These are phyloP conservation scores for Paramecium bursaria DNA, from an alignment of 73 alveolate genomes.

Conservation along the genomic window DNA sequence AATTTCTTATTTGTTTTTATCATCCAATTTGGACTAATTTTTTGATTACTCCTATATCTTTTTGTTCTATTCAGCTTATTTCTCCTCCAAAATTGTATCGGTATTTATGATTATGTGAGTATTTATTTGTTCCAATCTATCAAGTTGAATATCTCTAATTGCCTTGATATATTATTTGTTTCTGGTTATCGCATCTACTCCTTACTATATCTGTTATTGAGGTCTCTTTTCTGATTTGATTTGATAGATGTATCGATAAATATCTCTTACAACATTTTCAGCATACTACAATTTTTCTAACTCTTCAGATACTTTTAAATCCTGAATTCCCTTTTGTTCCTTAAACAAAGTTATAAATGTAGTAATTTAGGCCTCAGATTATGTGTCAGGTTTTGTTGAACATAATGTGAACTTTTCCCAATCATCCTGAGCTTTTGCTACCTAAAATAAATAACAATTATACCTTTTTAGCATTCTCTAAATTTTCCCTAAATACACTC, in stretches of 20 bases:
- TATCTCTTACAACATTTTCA: slow-evolving; percentile 60
- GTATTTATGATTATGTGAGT: background rate
- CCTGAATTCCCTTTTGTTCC: slow-evolving; percentile 65
- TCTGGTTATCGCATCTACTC: slow-evolving; percentile 62
- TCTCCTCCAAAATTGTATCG: background rate
- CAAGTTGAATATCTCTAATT: background rate
- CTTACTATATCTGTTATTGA: slow-evolving; percentile 26
- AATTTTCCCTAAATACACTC: slow-evolving; percentile 64
- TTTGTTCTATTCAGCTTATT: slow-evolving; percentile 15
- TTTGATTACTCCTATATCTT: slow-evolving; percentile 20
- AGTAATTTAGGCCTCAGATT: slow-evolving; percentile 74
- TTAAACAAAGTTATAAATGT: slow-evolving; percentile 77
- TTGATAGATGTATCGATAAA: slow-evolving; percentile 28
- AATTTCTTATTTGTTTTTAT: slow-evolving; percentile 41
- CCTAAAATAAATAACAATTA: background rate
- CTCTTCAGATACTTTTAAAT: slow-evolving; percentile 57
- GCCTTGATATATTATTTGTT: background rate
- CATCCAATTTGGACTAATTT: slow-evolving; percentile 10
- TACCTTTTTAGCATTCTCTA: slow-evolving; percentile 67
- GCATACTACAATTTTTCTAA: slow-evolving; percentile 56
- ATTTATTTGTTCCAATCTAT: slow-evolving; percentile 9
- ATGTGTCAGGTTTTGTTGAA: slow-evolving; percentile 82
- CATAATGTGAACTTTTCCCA: slow-evolving; percentile 78
- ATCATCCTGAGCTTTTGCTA: slow-evolving; percentile 47
- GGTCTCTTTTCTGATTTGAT: slow-evolving; percentile 56